Base-by-base conservation (phyloP, 345 rosid species). In the Raphanus raphanistrum region DNA sequence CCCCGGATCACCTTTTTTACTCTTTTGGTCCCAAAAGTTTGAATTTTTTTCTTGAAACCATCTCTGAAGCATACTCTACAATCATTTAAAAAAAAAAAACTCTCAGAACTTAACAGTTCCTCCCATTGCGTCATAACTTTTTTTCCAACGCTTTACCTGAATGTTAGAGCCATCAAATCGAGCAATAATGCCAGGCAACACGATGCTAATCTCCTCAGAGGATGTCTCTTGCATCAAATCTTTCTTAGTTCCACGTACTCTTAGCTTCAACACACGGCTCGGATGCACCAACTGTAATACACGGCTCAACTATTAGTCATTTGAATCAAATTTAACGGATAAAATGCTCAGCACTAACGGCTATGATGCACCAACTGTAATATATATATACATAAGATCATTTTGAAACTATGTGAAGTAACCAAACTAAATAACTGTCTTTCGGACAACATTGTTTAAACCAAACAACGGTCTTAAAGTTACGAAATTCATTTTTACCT, bases 121-220 rank as follows among this genome's bases (percentile, higher is more conserved):
- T n/a, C n/a, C 50, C 28, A 33, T 45, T 27, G 1, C 8, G 13
- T 58, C 54, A 73, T 10, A 67, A 0, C 4, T 64, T 55, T 26
- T 28, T 26, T 28, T 1, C 6, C 12, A 25, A 50, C 29, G 50
- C 74, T 26, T 9, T 25, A 89, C 98, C 93, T 83, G 90, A 80
- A 94, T 77, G 69, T 88, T 87, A 33, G 87, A 77, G 68, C 91
- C 96, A 82, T 95, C 97, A 63, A 92, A 92, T 70, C 94, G 99
- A 7, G 96, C 96, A 67, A 95, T 83, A 3, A 88, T 87, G 35
- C 96, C 96, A 4, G 97, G 88, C 76, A 92, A 79, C 74, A 90
- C 87, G 66, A 87, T 82, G 62, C 89, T 90, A 72, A 92, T 82
- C 79, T 95, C 98, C 78, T 88, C 96, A 13, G 86, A 82, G 29